phyloP scores from a whole-genome alignment of 2,329 filamentous ascomycete genomes.

The Ophiocordyceps camponoti-leonardi region DNA sequence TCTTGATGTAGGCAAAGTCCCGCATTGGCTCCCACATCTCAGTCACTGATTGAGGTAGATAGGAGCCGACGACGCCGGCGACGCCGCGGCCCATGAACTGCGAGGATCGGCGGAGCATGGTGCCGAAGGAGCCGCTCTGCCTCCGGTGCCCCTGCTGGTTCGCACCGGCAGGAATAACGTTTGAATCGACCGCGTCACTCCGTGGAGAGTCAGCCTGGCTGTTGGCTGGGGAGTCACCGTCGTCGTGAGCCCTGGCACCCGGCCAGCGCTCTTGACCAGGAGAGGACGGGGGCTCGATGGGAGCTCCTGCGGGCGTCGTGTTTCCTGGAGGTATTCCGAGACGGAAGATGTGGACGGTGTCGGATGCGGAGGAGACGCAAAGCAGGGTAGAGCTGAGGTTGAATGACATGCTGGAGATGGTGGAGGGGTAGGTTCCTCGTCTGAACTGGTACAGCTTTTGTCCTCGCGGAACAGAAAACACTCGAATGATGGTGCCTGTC shows the following conservation, averaged over 20 bases:
- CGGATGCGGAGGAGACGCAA: conserved; percentile 88
- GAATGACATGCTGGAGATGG: conserved; percentile 98
- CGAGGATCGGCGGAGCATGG: conserved; percentile 82
- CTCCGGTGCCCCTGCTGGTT: conserved; percentile 20
- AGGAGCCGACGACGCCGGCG: conserved; percentile 76
- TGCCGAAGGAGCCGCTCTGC: conserved; percentile 66
- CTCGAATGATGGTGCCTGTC: conserved; percentile 91
- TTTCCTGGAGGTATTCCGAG: conserved; percentile 35
- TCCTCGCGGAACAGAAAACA: conserved; percentile 81
- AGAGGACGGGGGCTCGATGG: conserved; percentile 21
- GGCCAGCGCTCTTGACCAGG: conserved; percentile 33
- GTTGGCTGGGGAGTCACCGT: conserved; percentile 17
- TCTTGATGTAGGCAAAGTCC: conserved; percentile 92
- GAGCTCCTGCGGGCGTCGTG: conserved; percentile 16
- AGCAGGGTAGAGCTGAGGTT: conserved; percentile 85
- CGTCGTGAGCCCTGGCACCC: conserved; percentile 33
- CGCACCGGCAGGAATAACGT: conserved; percentile 9
- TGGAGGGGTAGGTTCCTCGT: conserved; percentile 83
- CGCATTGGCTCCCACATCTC: conserved; percentile 95
- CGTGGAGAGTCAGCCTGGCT: conserved; percentile 36
- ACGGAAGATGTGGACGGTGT: conserved; percentile 94
- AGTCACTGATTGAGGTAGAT: conserved; percentile 81
- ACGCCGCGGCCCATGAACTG: conserved; percentile 84
- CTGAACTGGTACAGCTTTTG: conserved; percentile 94
- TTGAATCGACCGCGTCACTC: conserved; percentile 26